Evolutionary conservation across 257 asterid species (phyloP).

Genomic region (Nicotiana tabacum): DNA sequence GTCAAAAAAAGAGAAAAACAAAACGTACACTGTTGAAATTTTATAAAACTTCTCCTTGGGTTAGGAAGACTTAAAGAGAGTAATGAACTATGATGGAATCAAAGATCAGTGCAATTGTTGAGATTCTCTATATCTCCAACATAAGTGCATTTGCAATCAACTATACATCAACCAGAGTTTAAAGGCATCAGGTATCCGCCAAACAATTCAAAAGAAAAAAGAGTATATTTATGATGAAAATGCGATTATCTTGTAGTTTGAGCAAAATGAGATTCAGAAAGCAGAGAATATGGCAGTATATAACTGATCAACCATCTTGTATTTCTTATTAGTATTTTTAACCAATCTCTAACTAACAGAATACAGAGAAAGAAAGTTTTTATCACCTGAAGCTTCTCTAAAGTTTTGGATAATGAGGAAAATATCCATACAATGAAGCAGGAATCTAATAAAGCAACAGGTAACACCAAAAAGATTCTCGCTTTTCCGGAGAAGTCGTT

Average conservation of each 20-base stretch:
- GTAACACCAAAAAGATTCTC: constrained; percentile 82
- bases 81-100: neutral
- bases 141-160: neutral
- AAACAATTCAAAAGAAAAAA: neutral
- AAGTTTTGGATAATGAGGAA: constrained; percentile 82
- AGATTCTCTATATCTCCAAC: neutral
- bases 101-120: neutral
- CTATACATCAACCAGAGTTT: neutral
- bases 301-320: neutral
- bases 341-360: neutral
- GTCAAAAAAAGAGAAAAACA: neutral
- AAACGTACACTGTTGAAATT: neutral
- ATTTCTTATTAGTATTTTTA: neutral
- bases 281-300: neutral
- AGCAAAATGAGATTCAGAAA: neutral
- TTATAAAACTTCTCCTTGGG: neutral
- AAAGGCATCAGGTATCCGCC: constrained; percentile 7
- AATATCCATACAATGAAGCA: constrained; percentile 91
- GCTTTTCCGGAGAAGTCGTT: constrained; percentile 89
- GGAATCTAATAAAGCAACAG: constrained; percentile 91
- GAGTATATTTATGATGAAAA: neutral
- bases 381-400: constrained; percentile 96
- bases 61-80: constrained; percentile 5
- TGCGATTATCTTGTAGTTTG: neutral
- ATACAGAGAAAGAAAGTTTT: neutral